A percentile compares a stretch with the other conserved stretches of the same genome.
phyloP scores from a whole-genome alignment of 2,329 filamentous ascomycete species.

The Monilinia fructigena region DNA sequence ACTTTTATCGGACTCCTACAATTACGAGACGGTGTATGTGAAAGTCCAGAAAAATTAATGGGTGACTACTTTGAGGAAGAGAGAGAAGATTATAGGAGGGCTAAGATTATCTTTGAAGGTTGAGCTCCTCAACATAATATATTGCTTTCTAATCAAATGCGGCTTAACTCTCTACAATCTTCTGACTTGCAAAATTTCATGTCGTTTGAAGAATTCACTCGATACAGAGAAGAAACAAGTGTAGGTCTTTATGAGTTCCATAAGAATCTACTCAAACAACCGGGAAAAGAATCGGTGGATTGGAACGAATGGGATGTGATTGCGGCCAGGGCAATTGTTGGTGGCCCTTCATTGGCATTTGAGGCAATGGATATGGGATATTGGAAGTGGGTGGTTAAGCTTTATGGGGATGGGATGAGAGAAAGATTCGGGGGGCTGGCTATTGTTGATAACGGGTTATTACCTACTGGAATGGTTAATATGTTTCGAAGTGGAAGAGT shows the following conservation, averaged over 20 bases:
- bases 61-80: constrained; percentile 40
- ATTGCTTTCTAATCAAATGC: neutral
- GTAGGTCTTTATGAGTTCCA: constrained; percentile 38
- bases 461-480: constrained; percentile 45
- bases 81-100: constrained; percentile 39
- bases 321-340: constrained; percentile 15
- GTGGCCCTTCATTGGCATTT: neutral
- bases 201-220: constrained; percentile 43
- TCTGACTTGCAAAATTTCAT: constrained; percentile 39
- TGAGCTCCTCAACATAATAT: neutral
- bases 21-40: constrained; percentile 33
- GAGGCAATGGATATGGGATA: constrained; percentile 36
- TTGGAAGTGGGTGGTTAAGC: constrained; percentile 43
- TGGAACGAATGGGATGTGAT: constrained; percentile 26
- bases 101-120: constrained; percentile 41
- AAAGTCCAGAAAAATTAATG: constrained; percentile 34
- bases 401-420: constrained; percentile 45
- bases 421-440: constrained; percentile 44
- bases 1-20: constrained; percentile 43
- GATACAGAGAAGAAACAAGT: constrained; percentile 39
- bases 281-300: constrained; percentile 36
- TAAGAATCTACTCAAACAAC: constrained; percentile 30
- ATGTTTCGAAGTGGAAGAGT: constrained; percentile 43
- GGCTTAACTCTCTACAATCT: neutral
- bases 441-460: constrained; percentile 43